Evolutionary conservation across 2,329 filamentous ascomycete genomes (phyloP).

Genomic region (Ophiocordyceps robertsii): DNA sequence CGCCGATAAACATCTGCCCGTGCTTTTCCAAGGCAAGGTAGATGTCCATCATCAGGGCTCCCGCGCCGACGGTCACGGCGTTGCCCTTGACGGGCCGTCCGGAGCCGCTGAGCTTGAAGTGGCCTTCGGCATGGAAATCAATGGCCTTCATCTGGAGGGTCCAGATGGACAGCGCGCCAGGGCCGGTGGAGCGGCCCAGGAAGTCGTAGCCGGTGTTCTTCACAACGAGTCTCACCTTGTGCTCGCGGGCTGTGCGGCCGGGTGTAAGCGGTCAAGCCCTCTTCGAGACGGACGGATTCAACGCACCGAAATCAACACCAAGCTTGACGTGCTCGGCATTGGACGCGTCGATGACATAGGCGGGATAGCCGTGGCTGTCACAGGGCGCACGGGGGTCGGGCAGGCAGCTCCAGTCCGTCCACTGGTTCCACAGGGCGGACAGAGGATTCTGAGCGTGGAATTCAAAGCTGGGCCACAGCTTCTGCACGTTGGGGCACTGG

Average conservation of each 20-base stretch:
- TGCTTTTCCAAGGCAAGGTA: slow-evolving; percentile 29
- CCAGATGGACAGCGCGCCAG: slow-evolving; percentile 41
- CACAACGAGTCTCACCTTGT: slow-evolving; percentile 27
- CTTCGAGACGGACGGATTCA: slow-evolving; percentile 14
- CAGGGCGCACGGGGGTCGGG: slow-evolving; percentile 24
- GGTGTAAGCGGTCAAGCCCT: accelerated
- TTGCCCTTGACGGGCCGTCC: slow-evolving; percentile 26
- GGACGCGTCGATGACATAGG: slow-evolving; percentile 22
- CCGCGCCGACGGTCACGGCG: slow-evolving; percentile 39
- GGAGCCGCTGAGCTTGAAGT: slow-evolving; percentile 28
- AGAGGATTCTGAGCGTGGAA: slow-evolving; percentile 15
- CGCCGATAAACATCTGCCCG: slow-evolving; percentile 38
- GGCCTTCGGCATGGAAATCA: slow-evolving; percentile 20
- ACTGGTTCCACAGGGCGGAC: slow-evolving; percentile 25
- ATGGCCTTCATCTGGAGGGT: slow-evolving; percentile 31
- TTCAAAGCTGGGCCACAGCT: slow-evolving; percentile 14
- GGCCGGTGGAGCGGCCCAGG: slow-evolving; percentile 29
- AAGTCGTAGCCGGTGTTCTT: slow-evolving; percentile 30
- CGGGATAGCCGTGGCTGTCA: slow-evolving; percentile 16
- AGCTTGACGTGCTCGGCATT: slow-evolving; percentile 17
- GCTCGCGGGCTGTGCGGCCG: slow-evolving; percentile 18
- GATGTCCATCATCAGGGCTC: slow-evolving; percentile 34
- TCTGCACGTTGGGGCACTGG: slow-evolving; percentile 14
- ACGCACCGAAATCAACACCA: slow-evolving; percentile 28
- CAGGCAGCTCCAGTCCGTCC: slow-evolving; percentile 36